Conservation (phyloP, 805 yeast genomes). For the Myxozyma kluyveri region DNA sequence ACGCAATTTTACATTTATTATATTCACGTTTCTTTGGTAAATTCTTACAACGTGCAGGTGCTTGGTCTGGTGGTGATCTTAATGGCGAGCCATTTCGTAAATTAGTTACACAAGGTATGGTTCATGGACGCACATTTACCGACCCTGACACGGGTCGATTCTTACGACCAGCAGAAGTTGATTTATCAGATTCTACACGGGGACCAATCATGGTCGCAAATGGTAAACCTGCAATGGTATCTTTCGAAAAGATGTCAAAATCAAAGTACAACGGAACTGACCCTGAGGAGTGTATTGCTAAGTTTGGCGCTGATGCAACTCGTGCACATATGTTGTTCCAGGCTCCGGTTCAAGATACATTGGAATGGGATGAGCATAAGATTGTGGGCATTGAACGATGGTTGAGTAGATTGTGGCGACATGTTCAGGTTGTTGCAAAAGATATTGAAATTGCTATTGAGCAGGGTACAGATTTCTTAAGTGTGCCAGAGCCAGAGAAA, state of each 20-base stretch:
- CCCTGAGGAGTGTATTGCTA: conserved; percentile 68
- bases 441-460: conserved; percentile 1
- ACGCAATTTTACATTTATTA: conserved; percentile 86
- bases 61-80: conserved; percentile 60
- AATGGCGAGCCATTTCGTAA: conserved; percentile 78
- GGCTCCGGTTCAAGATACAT: conserved; percentile 78
- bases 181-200: conserved; percentile 36
- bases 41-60: conserved; percentile 62
- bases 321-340: conserved; percentile 91
- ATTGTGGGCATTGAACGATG: conserved; percentile 87
- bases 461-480: neutral
- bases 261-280: conserved; percentile 94
- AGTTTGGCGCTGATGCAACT: conserved; percentile 90
- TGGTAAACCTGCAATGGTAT: conserved; percentile 51
- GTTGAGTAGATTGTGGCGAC: conserved; percentile 55
- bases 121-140: conserved; percentile 79
- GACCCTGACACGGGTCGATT: conserved; percentile 73
- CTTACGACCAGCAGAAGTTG: conserved; percentile 75
- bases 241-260: conserved; percentile 93
- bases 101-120: conserved; percentile 96
- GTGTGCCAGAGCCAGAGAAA: conserved; percentile 8
- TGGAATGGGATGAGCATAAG: conserved; percentile 87
- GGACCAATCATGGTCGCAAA: conserved; percentile 50
- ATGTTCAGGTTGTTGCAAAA: conserved; percentile 4
- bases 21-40: conserved; percentile 85